Percentiles rank a stretch among this genome's conserved stretches.
Evolutionary conservation across 805 yeast genomes (phyloP).

Genomic region (Candida oleophila): DNA sequence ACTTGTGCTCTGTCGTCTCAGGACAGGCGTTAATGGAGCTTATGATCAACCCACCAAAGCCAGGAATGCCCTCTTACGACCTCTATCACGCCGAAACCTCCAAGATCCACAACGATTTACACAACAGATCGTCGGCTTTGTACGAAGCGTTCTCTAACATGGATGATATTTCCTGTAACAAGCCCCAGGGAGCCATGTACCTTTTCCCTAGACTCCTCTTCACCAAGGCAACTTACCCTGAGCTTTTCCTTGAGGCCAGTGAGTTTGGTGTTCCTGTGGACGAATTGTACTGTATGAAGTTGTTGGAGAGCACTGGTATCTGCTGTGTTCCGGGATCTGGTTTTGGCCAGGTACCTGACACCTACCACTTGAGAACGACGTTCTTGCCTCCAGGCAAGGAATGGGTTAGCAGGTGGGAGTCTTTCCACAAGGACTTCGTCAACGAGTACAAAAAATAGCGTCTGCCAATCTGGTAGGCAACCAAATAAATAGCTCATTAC

Average conservation of each 20-base stretch:
- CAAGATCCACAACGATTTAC: slow-evolving; percentile 60
- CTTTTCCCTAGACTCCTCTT: slow-evolving; percentile 79
- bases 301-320: slow-evolving; percentile 86
- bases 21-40: slow-evolving; percentile 93
- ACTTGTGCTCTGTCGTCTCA: slow-evolving; percentile 89
- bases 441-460: slow-evolving; percentile 43
- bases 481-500: too few species aligned
- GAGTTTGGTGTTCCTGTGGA: slow-evolving; percentile 64
- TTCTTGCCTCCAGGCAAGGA: slow-evolving; percentile 93
- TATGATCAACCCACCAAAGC: slow-evolving; percentile 87
- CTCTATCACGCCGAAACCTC: slow-evolving; percentile 61
- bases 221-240: slow-evolving; percentile 43
- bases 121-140: slow-evolving; percentile 60
- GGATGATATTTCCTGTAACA: slow-evolving; percentile 83
- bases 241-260: slow-evolving; percentile 62
- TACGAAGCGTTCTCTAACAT: slow-evolving; percentile 70
- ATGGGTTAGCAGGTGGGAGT: slow-evolving; percentile 78
- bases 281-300: slow-evolving; percentile 82
- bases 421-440: slow-evolving; percentile 76
- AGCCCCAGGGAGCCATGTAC: slow-evolving; percentile 98
- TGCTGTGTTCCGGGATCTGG: slow-evolving; percentile 98
- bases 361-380: slow-evolving; percentile 93
- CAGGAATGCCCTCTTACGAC: slow-evolving; percentile 74
- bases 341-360: slow-evolving; percentile 87
- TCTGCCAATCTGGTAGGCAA: too few species aligned